Evolutionary conservation across 2,329 filamentous ascomycete species (phyloP).

Genomic region (Monilinia vaccinii-corymbosi): DNA sequence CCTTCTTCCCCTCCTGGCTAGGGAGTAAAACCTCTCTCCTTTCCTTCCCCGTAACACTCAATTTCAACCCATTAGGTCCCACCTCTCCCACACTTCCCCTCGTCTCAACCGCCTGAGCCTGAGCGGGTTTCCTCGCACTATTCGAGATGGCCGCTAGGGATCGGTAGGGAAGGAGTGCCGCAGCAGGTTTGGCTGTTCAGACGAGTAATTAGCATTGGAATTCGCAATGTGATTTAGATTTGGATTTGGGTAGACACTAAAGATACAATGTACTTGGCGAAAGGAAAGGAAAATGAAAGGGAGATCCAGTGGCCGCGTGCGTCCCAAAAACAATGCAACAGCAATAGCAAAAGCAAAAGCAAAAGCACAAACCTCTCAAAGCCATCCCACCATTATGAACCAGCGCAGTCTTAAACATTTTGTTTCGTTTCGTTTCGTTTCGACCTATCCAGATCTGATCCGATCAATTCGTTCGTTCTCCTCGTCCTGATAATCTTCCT

Average conservation of each 20-base stretch:
- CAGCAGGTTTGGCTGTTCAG: conserved; percentile 53
- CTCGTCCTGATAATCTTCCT: neutral
- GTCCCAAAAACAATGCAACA: too few relatives aligned
- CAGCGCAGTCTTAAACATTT: conserved; percentile 34
- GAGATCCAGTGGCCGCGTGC: neutral
- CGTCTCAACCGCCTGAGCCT: neutral
- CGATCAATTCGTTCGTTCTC: neutral
- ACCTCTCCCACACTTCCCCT: neutral
- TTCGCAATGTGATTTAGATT: too few relatives aligned
- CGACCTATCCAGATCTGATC: too few relatives aligned
- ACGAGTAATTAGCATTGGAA: neutral
- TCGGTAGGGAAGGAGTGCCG: conserved; percentile 54
- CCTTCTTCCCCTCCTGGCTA: conserved; percentile 72
- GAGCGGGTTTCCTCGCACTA: conserved; percentile 53
- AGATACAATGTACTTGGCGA: too few relatives aligned
- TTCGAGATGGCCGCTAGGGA: conserved; percentile 56
- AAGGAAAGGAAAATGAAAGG: neutral
- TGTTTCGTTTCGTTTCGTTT: conserved; percentile 4
- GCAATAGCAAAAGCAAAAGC: neutral
- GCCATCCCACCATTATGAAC: conserved; percentile 33
- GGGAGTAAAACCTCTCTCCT: conserved; percentile 66
- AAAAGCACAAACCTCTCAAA: conserved; percentile 31
- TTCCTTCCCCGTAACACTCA: conserved; percentile 39
- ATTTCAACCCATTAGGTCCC: conserved; percentile 12
- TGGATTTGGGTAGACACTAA: too few relatives aligned